Conservation (phyloP, 176 grass and related monocot species). For the Tuctoria greenei region DNA sequence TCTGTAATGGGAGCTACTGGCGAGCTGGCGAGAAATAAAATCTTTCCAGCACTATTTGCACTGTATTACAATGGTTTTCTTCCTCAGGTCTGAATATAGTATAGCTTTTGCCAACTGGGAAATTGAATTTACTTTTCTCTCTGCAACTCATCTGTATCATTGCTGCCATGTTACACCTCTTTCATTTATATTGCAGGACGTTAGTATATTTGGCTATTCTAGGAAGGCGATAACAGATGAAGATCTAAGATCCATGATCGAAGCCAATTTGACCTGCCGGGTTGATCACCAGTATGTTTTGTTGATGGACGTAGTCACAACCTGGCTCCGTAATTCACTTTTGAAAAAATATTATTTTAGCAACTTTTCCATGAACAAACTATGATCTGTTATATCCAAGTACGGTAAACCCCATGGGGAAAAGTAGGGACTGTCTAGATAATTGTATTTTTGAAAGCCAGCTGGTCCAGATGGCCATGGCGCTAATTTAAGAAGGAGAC, state of each 20-base stretch:
- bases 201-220: conserved; percentile 97
- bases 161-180: conserved; percentile 24
- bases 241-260: conserved; percentile 79
- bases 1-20: conserved; percentile 92
- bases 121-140: background rate
- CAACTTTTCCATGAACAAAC: too few species aligned
- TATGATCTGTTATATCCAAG: too few species aligned
- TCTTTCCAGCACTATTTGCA: conserved; percentile 89
- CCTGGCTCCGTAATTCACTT: background rate
- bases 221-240: conserved; percentile 71
- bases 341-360: background rate
- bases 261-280: conserved; percentile 84
- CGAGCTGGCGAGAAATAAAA: conserved; percentile 83
- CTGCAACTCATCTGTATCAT: background rate
- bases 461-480: too few species aligned
- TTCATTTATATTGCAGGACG: conserved; percentile 58
- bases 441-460: too few species aligned
- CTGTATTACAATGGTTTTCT: conserved; percentile 87
- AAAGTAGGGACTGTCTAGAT: too few species aligned
- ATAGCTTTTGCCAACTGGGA: background rate
- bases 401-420: too few species aligned
- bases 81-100: conserved; percentile 56
- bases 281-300: conserved; percentile 89
- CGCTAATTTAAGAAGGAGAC: too few species aligned
- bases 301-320: background rate